A percentile compares a stretch with the other conserved stretches of the same genome.
These are phyloP conservation scores for Leptoxyphium fumago DNA, from an alignment of 2,329 filamentous ascomycete genomes.

Conservation along the genomic window DNA sequence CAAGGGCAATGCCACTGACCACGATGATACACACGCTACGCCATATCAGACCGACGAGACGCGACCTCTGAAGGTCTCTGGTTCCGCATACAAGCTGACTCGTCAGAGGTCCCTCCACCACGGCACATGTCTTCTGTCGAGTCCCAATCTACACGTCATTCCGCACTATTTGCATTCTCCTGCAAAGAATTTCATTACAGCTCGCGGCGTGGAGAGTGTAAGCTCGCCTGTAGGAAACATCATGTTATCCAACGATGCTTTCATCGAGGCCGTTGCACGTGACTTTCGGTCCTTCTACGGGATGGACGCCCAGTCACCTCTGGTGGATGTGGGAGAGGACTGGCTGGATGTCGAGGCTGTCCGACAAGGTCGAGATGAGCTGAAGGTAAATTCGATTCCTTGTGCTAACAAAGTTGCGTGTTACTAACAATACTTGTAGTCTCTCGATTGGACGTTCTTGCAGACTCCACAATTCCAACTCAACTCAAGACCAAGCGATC, in stretches of 20 bases:
- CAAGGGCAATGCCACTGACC: conserved; percentile 12
- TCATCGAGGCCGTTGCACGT: conserved; percentile 32
- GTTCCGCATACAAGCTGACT: conserved; percentile 89
- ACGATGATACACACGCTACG: conserved; percentile 29
- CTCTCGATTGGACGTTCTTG: conserved; percentile 60
- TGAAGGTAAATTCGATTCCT: conserved; percentile 35
- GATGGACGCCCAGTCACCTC: conserved; percentile 1
- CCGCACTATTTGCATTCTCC: conserved; percentile 62
- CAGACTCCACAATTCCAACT: conserved; percentile 79
- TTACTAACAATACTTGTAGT: conserved; percentile 31
- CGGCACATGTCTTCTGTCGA: conserved; percentile 72
- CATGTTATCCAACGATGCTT: conserved; percentile 35
- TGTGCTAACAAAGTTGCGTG: conserved; percentile 1
- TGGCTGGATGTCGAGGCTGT: conserved; percentile 40
- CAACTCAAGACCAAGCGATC: conserved; percentile 6
- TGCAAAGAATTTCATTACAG: conserved; percentile 58
- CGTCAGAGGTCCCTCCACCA: conserved; percentile 72
- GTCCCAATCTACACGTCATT: conserved; percentile 58
- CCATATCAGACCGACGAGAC: conserved; percentile 25
- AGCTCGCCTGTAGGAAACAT: conserved; percentile 74
- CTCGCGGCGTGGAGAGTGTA: conserved; percentile 82
- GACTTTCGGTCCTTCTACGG: conserved; percentile 56
- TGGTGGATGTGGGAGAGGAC: conserved; percentile 34
- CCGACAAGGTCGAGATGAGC: conserved; percentile 44
- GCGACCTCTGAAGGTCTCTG: conserved; percentile 60